A percentile compares a stretch with the other conserved stretches of the same genome.
These are phyloP conservation scores for Botrytis deweyae DNA, from an alignment of 2,329 filamentous ascomycete genomes.

Conservation along the genomic window DNA sequence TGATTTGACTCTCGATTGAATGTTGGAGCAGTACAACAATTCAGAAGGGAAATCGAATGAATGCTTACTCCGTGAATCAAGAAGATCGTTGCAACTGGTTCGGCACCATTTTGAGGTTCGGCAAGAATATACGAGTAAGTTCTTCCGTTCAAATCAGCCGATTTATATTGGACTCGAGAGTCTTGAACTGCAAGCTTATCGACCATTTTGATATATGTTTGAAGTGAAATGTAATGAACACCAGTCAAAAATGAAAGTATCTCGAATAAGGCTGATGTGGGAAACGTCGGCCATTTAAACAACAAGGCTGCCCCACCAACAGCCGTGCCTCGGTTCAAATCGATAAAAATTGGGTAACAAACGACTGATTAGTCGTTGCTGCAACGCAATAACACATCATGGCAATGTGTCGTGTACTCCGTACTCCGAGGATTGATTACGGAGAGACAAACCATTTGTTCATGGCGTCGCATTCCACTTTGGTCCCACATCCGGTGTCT, in stretches of 20 bases:
- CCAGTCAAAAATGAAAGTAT: neutral
- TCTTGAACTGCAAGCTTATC: conserved; percentile 68
- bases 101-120: conserved; percentile 49
- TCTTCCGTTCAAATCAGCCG: conserved; percentile 62
- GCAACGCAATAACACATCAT: neutral
- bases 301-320: conserved; percentile 6
- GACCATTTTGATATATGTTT: conserved; percentile 37
- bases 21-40: neutral
- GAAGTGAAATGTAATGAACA: neutral
- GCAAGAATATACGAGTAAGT: conserved; percentile 64
- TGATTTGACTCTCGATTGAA: neutral
- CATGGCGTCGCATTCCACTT: neutral
- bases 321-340: neutral
- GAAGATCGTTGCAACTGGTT: conserved; percentile 51
- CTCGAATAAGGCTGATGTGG: conserved; percentile 1
- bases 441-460: neutral
- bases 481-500: neutral
- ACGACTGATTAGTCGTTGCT: neutral
- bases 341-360: neutral
- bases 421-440: neutral
- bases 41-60: neutral
- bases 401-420: neutral
- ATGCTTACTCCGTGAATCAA: conserved; percentile 50
- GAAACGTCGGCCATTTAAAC: neutral
- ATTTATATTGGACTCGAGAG: conserved; percentile 63